phyloP scores from a whole-genome alignment of 1,139 yeast genomes.

The Saccharomyces hybrid region DNA sequence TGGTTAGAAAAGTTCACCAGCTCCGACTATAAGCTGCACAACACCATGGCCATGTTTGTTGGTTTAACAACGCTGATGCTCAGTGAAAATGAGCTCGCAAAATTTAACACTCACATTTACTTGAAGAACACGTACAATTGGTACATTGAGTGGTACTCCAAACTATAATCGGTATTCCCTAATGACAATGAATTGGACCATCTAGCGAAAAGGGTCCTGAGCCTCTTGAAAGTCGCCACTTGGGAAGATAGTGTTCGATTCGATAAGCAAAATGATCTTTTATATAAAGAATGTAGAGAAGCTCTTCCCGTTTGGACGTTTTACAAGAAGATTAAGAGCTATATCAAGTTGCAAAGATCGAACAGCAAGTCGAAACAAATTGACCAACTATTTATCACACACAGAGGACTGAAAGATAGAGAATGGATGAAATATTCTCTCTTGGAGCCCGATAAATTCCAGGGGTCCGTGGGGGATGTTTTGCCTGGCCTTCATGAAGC shows the following conservation, averaged over 20 bases:
- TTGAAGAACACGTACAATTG: conserved; percentile 24
- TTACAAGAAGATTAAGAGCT: conserved; percentile 49
- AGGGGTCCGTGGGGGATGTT: conserved; percentile 31
- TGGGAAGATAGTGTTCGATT: conserved; percentile 16
- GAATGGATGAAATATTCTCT: conserved; percentile 40
- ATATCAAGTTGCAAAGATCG: conserved; percentile 48
- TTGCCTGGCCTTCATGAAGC: conserved; percentile 40
- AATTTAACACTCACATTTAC: conserved; percentile 33
- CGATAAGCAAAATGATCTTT: conserved; percentile 16
- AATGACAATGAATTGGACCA: conserved; percentile 14
- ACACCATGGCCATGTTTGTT: conserved; percentile 49
- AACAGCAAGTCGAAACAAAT: conserved; percentile 48
- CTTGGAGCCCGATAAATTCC: conserved; percentile 35
- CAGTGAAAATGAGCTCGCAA: conserved; percentile 46
- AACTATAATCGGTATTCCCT: conserved; percentile 13
- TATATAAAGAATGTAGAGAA: conserved; percentile 43
- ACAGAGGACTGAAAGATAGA: conserved; percentile 31
- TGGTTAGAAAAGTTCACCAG: conserved; percentile 55
- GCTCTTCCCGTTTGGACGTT: conserved; percentile 71
- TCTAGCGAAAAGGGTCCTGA: conserved; percentile 11
- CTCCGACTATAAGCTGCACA: conserved; percentile 47
- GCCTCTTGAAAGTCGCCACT: conserved; percentile 9
- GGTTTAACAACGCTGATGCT: conserved; percentile 49
- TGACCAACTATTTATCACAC: conserved; percentile 38
- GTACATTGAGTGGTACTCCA: conserved; percentile 10